phyloP scores from a whole-genome alignment of 192 early-diverging fungal species.

The Backusella tarrabulga region DNA sequence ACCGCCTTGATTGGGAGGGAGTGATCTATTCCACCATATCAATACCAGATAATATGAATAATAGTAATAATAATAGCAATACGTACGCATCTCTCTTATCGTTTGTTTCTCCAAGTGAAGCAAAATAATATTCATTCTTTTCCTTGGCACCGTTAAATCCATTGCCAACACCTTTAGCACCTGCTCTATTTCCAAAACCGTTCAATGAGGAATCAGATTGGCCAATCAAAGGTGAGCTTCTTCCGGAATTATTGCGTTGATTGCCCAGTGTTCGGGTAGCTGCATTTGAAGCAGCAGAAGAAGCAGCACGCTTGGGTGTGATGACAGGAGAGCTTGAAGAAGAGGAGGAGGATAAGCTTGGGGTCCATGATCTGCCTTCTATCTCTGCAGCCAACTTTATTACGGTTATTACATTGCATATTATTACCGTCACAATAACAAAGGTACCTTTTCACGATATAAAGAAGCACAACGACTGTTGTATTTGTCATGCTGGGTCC shows the following conservation, averaged over 20 bases:
- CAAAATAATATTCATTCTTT: constrained; percentile 81
- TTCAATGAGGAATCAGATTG: not conserved
- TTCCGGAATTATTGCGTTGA: not conserved
- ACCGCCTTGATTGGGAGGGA: constrained; percentile 74
- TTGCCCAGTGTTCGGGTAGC: constrained; percentile 24
- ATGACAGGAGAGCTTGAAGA: constrained; percentile 24
- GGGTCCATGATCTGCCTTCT: constrained; percentile 58
- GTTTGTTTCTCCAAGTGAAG: constrained; percentile 58
- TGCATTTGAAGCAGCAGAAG: not conserved
- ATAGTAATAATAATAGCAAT: not conserved
- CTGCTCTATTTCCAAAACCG: not conserved
- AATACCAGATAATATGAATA: not conserved
- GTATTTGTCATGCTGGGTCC: constrained; percentile 87
- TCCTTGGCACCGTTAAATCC: constrained; percentile 45
- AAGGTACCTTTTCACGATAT: constrained; percentile 84
- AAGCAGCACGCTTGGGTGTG: not conserved
- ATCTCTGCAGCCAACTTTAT: constrained; percentile 54
- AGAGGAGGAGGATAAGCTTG: constrained; percentile 16
- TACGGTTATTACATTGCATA: not conserved
- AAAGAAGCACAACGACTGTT: constrained; percentile 78
- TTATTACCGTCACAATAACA: not conserved
- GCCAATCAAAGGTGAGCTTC: not conserved
- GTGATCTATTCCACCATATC: constrained; percentile 1
- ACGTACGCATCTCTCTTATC: constrained; percentile 48
- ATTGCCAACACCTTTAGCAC: not conserved